phyloP scores from a whole-genome alignment of 2,329 filamentous ascomycete species.

The Nothopassalora personata region DNA sequence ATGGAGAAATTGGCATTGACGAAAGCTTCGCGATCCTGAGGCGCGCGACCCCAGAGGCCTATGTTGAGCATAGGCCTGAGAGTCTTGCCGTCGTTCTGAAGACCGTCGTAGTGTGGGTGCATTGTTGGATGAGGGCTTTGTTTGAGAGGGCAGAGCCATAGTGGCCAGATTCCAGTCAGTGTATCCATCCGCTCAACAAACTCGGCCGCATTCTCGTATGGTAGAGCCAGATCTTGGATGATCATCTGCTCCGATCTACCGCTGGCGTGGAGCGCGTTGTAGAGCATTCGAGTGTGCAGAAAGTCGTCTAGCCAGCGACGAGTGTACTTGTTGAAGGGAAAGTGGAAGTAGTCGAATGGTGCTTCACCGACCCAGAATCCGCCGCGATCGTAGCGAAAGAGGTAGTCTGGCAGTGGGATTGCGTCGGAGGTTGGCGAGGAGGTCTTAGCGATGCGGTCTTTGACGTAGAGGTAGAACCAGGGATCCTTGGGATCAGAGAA shows the following conservation, averaged over 20 bases:
- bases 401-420: constrained; percentile 60
- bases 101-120: constrained; percentile 30
- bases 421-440: constrained; percentile 46
- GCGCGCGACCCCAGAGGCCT: constrained; percentile 56
- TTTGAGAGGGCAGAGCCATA: constrained; percentile 46
- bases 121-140: constrained; percentile 27
- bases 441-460: constrained; percentile 36
- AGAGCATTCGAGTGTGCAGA: constrained; percentile 60
- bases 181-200: constrained; percentile 42
- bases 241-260: constrained; percentile 57
- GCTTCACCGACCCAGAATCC: constrained; percentile 63
- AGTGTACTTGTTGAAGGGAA: constrained; percentile 60
- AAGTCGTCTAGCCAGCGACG: constrained; percentile 58
- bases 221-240: constrained; percentile 57
- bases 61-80: constrained; percentile 50
- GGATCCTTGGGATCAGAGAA: constrained; percentile 44
- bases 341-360: constrained; percentile 59
- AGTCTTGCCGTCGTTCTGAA: constrained; percentile 20
- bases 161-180: constrained; percentile 41
- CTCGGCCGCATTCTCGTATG: constrained; percentile 38
- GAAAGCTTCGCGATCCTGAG: constrained; percentile 41
- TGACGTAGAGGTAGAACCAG: constrained; percentile 48
- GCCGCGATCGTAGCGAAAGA: constrained; percentile 66
- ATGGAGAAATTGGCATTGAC: constrained; percentile 55
- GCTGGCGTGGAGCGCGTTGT: constrained; percentile 59